These are phyloP conservation scores for Lentinus polychrous DNA, from an alignment of 1,284 basidiomycete genomes.

Conservation along the genomic window DNA sequence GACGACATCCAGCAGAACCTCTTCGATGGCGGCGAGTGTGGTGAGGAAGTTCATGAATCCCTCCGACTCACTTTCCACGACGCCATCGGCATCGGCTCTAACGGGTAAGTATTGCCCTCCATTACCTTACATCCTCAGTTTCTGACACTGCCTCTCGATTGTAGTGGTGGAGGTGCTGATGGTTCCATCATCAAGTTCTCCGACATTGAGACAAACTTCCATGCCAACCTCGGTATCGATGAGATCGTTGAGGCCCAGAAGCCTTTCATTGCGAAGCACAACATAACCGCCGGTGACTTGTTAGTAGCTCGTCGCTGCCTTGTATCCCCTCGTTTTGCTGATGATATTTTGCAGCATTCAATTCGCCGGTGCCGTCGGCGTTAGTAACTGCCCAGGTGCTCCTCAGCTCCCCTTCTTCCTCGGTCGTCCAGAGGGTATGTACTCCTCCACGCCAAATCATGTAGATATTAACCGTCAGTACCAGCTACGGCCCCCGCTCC, in stretches of 20 bases:
- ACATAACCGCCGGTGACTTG: slow-evolving; percentile 21
- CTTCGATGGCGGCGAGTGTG: slow-evolving; percentile 4
- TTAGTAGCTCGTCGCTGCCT: slow-evolving; percentile 5
- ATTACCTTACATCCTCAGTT: neutral
- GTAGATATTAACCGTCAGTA: neutral
- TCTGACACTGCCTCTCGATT: neutral
- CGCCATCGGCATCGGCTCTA: slow-evolving; percentile 2
- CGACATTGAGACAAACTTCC: slow-evolving; percentile 10
- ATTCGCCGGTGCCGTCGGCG: slow-evolving; percentile 20
- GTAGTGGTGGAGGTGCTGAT: slow-evolving; percentile 5
- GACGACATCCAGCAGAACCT: slow-evolving; percentile 6
- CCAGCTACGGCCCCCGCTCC: slow-evolving; percentile 23
- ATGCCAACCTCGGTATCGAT: slow-evolving; percentile 19
- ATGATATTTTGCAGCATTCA: slow-evolving; percentile 16
- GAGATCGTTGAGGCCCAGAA: slow-evolving; percentile 17
- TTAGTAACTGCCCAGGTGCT: slow-evolving; percentile 21
- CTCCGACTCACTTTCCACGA: slow-evolving; percentile 8
- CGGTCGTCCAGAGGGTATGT: slow-evolving; percentile 14
- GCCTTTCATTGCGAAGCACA: slow-evolving; percentile 17
- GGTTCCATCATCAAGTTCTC: slow-evolving; percentile 13
- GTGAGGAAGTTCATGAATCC: slow-evolving; percentile 4
- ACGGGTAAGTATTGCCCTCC: neutral
- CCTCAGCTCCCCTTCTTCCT: slow-evolving; percentile 19
- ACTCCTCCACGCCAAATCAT: neutral
- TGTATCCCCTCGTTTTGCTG: neutral